Evolutionary conservation across 306 rosid genomes (phyloP), one percentile per base, ranked within the genome.

Genomic region (Clitoria ternatea): DNA sequence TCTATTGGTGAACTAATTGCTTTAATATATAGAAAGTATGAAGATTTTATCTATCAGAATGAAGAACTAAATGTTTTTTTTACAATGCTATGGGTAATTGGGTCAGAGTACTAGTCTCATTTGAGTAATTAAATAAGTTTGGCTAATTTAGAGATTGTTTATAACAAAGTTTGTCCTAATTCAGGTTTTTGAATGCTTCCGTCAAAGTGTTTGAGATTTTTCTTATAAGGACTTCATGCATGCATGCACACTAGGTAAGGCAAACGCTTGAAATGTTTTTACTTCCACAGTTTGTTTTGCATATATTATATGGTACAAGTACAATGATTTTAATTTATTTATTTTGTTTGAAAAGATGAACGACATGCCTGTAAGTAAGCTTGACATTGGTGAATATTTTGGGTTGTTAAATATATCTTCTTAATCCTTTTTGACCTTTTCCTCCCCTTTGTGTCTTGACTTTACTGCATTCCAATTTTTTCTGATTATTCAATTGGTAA

Each of bases 221-320:
- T 79, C 81, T 10, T 77, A 5, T 29, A 33, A 76, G 71, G 89
- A 87, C 80, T 89, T 89, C 70, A 79, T 85, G 87, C 86, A 81
- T 63, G 87, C 87, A 49, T 85, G 90, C 76, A 74, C 96, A 64
- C 68, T 81, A 59, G 94, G 96, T 89, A 83, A 72, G 78, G 53
- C 64, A 55, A 75, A 30, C 60, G 40, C 26, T 74, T 70, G 56
- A 33, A 61, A 45, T 8, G 3, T 18, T 32, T 27, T 27, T 45
- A 30, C 63, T 44, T 59, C 71, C 15, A 33, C 1, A 52, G 13
- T 35, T 20, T 74, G 62, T 42, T 66, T 17, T n/a, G n/a, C n/a
- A n/a, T n/a, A 43, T 27, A 70, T 54, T 19, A 59, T 49, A 3
- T 8, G 37, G 23, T 66, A 27, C n/a, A n/a, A n/a, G n/a, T n/a